Evolutionary conservation across 2,329 filamentous ascomycete genomes (phyloP), one percentile per base, ranked within the genome.

Genomic region (Botrytis aclada): DNA sequence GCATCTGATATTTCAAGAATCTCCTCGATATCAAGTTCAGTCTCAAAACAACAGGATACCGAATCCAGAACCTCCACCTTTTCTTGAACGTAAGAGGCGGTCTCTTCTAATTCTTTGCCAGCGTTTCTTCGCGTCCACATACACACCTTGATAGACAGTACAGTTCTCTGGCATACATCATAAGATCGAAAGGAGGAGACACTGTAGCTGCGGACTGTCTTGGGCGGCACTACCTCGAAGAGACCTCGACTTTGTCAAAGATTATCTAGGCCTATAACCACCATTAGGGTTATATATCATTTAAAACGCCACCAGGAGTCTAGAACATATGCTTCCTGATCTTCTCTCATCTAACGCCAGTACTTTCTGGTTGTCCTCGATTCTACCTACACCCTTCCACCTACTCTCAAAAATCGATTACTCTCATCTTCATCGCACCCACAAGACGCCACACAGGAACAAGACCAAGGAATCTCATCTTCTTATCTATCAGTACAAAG

Each of bases 311-410:
- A 34, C 47, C 56, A 18, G 67, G 5, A 72, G 18, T 58, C 37
- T 47, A 67, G 51, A 60, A 60, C 63, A 39, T 43, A 69, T 69
- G 70, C 70, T 65, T 56, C 41, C 41, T 47, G 51, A 67, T 56
- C 65, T 56, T 65, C 45, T 39, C 34, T 37, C 22, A 56, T 51
- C 34, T 29, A 16, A 47, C 37, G 43, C 64, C 64, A 72, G 71
- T 62, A 54, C 71, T 41, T 43, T 70, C 56, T 72, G 71, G 71
- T 70, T 69, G 32, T 64, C 47, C 29, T 45, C 51, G 32, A n/a
- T 25, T 63, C n/a, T 54, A 47, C 29, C 45, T 45, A n/a, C n/a
- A n/a, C 39, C 37, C 56, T 69, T 62, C 14, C 37, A 60, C 54
- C 18, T 4, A 37, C 54, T 62, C 32, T 61, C 34, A 39, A 37